These are phyloP conservation scores for Talaromyces atroroseus DNA, from an alignment of 2,329 filamentous ascomycete genomes.

Conservation along the genomic window DNA sequence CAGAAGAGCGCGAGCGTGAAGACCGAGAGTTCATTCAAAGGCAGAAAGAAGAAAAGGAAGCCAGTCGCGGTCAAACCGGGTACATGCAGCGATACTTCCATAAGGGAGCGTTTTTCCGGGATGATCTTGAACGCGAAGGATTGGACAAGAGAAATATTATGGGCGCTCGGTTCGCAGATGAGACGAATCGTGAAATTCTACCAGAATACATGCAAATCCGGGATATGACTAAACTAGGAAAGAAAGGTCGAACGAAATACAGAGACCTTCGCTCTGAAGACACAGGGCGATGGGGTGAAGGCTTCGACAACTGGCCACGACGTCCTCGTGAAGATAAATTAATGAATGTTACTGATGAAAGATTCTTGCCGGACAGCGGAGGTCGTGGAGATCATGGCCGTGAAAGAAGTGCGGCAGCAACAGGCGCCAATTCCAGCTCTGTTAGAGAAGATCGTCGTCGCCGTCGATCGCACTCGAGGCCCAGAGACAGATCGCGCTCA, in stretches of 20 bases:
- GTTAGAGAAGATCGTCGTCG: slow-evolving; percentile 29
- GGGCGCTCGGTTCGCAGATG: slow-evolving; percentile 75
- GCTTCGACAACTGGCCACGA: slow-evolving; percentile 21
- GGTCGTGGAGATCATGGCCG: slow-evolving; percentile 26
- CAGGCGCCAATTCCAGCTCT: slow-evolving; percentile 43
- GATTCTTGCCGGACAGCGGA: slow-evolving; percentile 39
- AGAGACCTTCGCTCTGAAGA: slow-evolving; percentile 84
- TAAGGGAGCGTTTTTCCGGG: slow-evolving; percentile 91
- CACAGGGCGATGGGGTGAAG: slow-evolving; percentile 71
- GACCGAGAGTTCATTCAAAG: slow-evolving; percentile 70
- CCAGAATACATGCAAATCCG: slow-evolving; percentile 89
- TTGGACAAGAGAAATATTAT: slow-evolving; percentile 79
- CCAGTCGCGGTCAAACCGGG: slow-evolving; percentile 70
- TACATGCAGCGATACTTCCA: slow-evolving; percentile 97
- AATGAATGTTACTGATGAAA: slow-evolving; percentile 39
- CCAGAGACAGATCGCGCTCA: slow-evolving; percentile 42
- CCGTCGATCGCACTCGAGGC: slow-evolving; percentile 29
- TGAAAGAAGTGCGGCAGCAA: slow-evolving; percentile 28
- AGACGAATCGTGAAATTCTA: slow-evolving; percentile 76
- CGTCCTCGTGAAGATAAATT: slow-evolving; percentile 27
- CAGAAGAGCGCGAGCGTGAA: slow-evolving; percentile 78
- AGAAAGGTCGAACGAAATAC: slow-evolving; percentile 87
- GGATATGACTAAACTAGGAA: slow-evolving; percentile 89
- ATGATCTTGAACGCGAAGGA: slow-evolving; percentile 68
- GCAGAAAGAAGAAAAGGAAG: slow-evolving; percentile 72